Evolutionary conservation across 768 basidiomycete species (phyloP).

Genomic region (Tulasnella sp.): DNA sequence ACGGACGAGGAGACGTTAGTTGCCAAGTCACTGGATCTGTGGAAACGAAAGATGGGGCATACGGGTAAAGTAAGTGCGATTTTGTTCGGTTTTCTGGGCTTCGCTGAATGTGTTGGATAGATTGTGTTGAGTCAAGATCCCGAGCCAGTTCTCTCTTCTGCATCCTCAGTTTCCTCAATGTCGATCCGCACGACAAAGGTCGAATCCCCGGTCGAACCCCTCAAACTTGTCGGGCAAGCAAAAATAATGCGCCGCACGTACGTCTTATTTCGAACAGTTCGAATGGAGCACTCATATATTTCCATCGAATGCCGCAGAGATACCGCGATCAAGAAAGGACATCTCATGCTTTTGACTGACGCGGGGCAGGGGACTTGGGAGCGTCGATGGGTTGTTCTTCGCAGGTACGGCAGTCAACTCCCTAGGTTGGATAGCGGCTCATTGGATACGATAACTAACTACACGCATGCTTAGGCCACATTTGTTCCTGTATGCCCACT

Average conservation of each 20-base stretch:
- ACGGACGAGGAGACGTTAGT: constrained; percentile 54
- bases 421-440: neutral
- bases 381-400: constrained; percentile 79
- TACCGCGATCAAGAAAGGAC: constrained; percentile 77
- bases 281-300: constrained; percentile 22
- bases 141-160: constrained; percentile 19
- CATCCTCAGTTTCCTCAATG: constrained; percentile 40
- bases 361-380: constrained; percentile 79
- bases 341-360: constrained; percentile 74
- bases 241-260: constrained; percentile 72
- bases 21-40: constrained; percentile 64
- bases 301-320: constrained; percentile 49
- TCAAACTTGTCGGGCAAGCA: constrained; percentile 69
- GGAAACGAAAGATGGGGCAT: constrained; percentile 81
- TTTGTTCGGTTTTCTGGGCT: constrained; percentile 23
- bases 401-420: constrained; percentile 51
- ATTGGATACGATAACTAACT: neutral
- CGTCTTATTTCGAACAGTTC: constrained; percentile 14
- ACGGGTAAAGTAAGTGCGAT: constrained; percentile 57
- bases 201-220: constrained; percentile 45
- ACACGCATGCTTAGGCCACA: constrained; percentile 61
- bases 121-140: constrained; percentile 75
- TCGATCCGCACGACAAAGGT: constrained; percentile 39
- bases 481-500: constrained; percentile 79
- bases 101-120: constrained; percentile 44